These are phyloP conservation scores for Leccinum laetum DNA, from an alignment of 1,284 basidiomycete genomes.

Conservation along the genomic window DNA sequence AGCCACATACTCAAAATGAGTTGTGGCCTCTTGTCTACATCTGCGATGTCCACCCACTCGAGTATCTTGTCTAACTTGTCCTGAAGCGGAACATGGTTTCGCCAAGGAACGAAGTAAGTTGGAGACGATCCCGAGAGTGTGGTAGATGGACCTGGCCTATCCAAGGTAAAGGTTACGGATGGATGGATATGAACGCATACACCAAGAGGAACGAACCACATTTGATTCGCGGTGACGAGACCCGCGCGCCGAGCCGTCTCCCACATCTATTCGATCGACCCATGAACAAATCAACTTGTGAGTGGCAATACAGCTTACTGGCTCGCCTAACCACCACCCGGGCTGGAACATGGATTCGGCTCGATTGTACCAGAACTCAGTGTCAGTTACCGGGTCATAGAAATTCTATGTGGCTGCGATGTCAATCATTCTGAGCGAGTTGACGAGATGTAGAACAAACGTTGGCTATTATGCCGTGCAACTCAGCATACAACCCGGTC, in stretches of 20 bases:
- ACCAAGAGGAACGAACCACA: slow-evolving; percentile 65
- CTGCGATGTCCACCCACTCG: slow-evolving; percentile 74
- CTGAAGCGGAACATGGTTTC: slow-evolving; percentile 52
- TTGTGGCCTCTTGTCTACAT: slow-evolving; percentile 66
- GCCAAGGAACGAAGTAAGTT: slow-evolving; percentile 79
- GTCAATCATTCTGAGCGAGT: background rate
- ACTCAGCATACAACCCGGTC: slow-evolving; percentile 87
- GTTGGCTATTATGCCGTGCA: slow-evolving; percentile 90
- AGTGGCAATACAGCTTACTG: slow-evolving; percentile 47
- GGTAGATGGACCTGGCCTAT: slow-evolving; percentile 79
- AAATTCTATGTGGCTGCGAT: slow-evolving; percentile 61
- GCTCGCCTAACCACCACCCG: slow-evolving; percentile 87
- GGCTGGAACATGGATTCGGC: slow-evolving; percentile 62
- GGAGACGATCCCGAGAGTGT: slow-evolving; percentile 65
- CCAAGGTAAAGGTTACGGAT: background rate
- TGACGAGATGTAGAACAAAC: slow-evolving; percentile 39
- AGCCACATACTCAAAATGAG: slow-evolving; percentile 66
- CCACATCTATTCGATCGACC: slow-evolving; percentile 67
- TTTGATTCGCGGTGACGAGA: slow-evolving; percentile 80
- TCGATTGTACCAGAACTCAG: slow-evolving; percentile 72
- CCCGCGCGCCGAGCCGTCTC: slow-evolving; percentile 78
- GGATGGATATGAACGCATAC: background rate
- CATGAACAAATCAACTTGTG: background rate
- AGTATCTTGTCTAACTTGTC: slow-evolving; percentile 77
- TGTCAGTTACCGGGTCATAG: slow-evolving; percentile 67